Percentiles rank a stretch among this genome's conserved stretches.
phyloP scores from a whole-genome alignment of 257 asterid species.

The Handroanthus guayacan region DNA sequence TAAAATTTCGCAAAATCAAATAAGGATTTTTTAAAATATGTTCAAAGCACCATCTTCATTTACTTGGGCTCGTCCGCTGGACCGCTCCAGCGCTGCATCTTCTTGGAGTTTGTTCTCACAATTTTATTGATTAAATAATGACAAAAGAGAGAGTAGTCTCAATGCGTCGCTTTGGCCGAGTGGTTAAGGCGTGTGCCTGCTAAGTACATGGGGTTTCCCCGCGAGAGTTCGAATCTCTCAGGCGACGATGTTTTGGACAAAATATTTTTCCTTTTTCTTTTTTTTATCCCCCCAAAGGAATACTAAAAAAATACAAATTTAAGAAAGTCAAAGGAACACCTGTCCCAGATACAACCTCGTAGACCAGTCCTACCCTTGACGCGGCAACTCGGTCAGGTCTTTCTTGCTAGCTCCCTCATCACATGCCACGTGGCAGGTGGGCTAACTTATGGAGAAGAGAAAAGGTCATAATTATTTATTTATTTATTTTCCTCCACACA shows the following conservation, averaged over 20 bases:
- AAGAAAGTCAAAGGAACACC: neutral
- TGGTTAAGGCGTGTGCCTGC: conserved; percentile 82
- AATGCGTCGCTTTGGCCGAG: conserved; percentile 76
- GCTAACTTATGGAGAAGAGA: neutral
- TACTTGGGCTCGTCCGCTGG: too few relatives aligned
- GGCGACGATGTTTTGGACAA: conserved; percentile 1
- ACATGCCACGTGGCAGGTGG: conserved; percentile 33
- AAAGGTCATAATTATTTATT: neutral
- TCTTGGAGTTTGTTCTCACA: too few relatives aligned
- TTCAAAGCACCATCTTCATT: too few relatives aligned
- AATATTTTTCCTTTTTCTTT: neutral
- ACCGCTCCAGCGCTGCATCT: too few relatives aligned
- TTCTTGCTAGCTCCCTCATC: neutral
- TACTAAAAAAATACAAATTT: too few relatives aligned
- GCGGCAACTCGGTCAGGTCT: conserved; percentile 44
- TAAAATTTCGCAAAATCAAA: too few relatives aligned
- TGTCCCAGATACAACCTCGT: conserved; percentile 34
- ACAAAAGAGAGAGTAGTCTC: neutral
- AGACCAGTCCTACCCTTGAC: conserved; percentile 1
- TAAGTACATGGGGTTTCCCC: conserved; percentile 98
- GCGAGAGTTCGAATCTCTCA: conserved; percentile 99
- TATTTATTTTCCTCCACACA: conserved; percentile 31
- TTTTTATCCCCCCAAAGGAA: too few relatives aligned
- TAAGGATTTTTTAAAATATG: too few relatives aligned
- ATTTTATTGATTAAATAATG: too few relatives aligned